Conservation (phyloP, 2,329 filamentous ascomycete genomes). For the Colletotrichum lini region DNA sequence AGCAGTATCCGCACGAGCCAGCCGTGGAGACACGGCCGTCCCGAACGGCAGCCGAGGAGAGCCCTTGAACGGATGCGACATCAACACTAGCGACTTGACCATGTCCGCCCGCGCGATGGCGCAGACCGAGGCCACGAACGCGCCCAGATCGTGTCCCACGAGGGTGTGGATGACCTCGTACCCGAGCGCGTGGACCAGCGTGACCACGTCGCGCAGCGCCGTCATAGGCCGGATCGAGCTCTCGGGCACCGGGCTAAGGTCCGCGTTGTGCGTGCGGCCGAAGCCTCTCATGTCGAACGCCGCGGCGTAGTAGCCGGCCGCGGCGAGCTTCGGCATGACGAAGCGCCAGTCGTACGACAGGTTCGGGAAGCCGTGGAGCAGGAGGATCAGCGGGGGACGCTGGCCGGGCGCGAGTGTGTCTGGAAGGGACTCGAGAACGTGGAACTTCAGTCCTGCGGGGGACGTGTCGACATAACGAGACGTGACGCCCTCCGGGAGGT, state of each 20-base stretch:
- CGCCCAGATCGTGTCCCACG: slow-evolving; percentile 78
- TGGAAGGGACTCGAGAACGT: slow-evolving; percentile 69
- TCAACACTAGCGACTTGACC: slow-evolving; percentile 72
- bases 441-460: slow-evolving; percentile 71
- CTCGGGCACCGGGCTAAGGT: slow-evolving; percentile 43
- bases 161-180: slow-evolving; percentile 71
- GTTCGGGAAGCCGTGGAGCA: slow-evolving; percentile 78
- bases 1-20: neutral
- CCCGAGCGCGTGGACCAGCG: slow-evolving; percentile 72
- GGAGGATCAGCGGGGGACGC: slow-evolving; percentile 66
- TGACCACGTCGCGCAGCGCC: slow-evolving; percentile 73
- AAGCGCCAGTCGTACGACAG: slow-evolving; percentile 80
- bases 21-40: neutral
- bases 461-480: slow-evolving; percentile 66
- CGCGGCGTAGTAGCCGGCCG: slow-evolving; percentile 74
- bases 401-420: slow-evolving; percentile 47
- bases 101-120: slow-evolving; percentile 76
- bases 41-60: slow-evolving; percentile 62
- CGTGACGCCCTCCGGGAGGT: slow-evolving; percentile 66
- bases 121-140: slow-evolving; percentile 70
- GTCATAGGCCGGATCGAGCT: slow-evolving; percentile 65
- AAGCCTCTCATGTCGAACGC: slow-evolving; percentile 79
- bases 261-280: slow-evolving; percentile 65
- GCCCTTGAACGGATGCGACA: slow-evolving; percentile 76
- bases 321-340: slow-evolving; percentile 71